These are phyloP conservation scores for Pugionium dolabratum DNA, from an alignment of 345 rosid species.

Conservation along the genomic window DNA sequence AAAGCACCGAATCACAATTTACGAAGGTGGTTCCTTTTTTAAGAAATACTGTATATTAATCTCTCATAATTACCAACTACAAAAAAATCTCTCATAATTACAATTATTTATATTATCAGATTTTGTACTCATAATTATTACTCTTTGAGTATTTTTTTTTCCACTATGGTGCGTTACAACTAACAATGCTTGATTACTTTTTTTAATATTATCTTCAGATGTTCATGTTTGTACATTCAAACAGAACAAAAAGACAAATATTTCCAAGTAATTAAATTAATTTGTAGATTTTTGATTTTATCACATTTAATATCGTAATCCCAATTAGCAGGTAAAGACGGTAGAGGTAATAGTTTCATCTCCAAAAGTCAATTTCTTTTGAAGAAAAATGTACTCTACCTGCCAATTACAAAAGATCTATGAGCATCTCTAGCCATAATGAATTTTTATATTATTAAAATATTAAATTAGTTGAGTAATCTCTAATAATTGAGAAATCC, in stretches of 20 bases:
- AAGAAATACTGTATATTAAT: background rate
- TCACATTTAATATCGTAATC: background rate
- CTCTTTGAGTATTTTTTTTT: background rate
- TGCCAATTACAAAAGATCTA: no score
- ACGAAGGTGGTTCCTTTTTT: slow-evolving; percentile 33
- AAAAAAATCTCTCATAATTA: slow-evolving; percentile 6
- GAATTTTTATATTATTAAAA: no score
- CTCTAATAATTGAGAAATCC: no score
- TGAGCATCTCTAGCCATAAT: no score
- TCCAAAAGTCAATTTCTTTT: slow-evolving; percentile 25
- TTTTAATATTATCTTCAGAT: background rate
- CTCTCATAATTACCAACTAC: slow-evolving; percentile 1
- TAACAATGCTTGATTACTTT: slow-evolving; percentile 10
- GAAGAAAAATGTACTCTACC: background rate
- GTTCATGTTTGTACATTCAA: background rate
- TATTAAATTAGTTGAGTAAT: no score
- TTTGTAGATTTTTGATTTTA: background rate
- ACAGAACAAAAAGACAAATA: background rate
- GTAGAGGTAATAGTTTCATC: slow-evolving; percentile 2
- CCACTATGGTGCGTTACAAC: slow-evolving; percentile 3
- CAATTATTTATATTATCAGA: slow-evolving; percentile 21
- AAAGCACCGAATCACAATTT: slow-evolving; percentile 42
- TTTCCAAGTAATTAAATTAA: background rate
- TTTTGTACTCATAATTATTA: slow-evolving; percentile 30
- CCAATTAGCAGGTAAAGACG: slow-evolving; percentile 30